Conservation (phyloP, 352 stramenopile species). For the Halophytophthora polymorphica region DNA sequence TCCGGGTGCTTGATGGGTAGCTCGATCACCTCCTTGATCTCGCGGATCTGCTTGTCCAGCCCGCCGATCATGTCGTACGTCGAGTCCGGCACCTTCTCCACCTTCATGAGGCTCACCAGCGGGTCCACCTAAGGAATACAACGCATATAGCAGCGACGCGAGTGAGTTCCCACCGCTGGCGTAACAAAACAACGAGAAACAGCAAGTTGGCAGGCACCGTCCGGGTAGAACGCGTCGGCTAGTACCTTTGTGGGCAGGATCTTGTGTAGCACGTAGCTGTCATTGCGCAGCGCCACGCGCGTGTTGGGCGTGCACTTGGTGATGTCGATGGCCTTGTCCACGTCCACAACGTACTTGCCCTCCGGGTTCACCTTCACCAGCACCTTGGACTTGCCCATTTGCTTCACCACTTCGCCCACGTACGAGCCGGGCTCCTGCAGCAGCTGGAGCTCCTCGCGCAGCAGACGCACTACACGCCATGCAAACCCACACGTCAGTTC, state of each 20-base stretch:
- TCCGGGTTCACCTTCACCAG: constrained; percentile 99
- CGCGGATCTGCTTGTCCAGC: constrained; percentile 99
- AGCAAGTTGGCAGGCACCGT: no score
- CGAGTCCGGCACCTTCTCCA: constrained; percentile 99
- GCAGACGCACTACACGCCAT: constrained; percentile 86
- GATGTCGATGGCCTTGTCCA: constrained; percentile 97
- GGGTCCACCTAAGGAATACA: constrained; percentile 60
- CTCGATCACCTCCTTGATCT: constrained; percentile 99
- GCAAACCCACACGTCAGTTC: constrained; percentile 4
- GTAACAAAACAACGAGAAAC: no score
- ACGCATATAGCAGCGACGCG: constrained; percentile 10
- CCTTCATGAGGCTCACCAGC: constrained; percentile 93
- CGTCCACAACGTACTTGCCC: constrained; percentile 99
- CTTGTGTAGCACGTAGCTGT: constrained; percentile 99
- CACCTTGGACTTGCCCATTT: constrained; percentile 99
- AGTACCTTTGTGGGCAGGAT: constrained; percentile 98
- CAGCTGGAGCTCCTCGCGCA: constrained; percentile 98
- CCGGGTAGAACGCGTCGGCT: no score
- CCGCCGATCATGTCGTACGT: constrained; percentile 99
- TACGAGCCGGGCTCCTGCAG: constrained; percentile 98
- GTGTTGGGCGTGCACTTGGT: constrained; percentile 98
- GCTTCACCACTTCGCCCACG: constrained; percentile 99
- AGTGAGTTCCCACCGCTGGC: no score
- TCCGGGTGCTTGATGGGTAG: constrained; percentile 99
- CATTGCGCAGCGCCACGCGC: constrained; percentile 97